Base-by-base conservation (phyloP, 2,329 filamentous ascomycete species). In the Hymenoscyphus occultus region DNA sequence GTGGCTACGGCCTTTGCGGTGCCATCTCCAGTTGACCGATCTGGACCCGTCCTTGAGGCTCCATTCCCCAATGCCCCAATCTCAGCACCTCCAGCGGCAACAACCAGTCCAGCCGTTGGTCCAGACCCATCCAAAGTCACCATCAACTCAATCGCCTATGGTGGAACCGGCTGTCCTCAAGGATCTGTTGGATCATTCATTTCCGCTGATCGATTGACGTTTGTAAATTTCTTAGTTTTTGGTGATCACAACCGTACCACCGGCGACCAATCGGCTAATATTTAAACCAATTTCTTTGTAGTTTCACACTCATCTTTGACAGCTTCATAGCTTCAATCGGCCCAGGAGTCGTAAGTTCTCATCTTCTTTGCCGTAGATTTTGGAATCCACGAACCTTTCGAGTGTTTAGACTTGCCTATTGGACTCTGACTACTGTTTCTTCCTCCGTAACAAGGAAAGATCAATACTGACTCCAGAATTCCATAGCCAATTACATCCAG, bases 291-390 rank as follows among this genome's bases (percentile, higher is more conserved):
- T n/a, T 35, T 32, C 31, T 13, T 58, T 35, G 2, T 59, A 73
- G 71, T 39, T 73, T 85, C 68, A 84, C 82, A 40, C 76, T 85
- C 69, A 80, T 84, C 70, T 84, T 84, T 72, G 81, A 82, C 72
- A 65, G 74, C 16, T 84, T 84, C 69, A 77, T 82, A 54, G 82
- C 81, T 45, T 79, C 81, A 60, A 79, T 83, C 48, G 82, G 82
- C 58, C 76, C 77, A 16, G 75, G 76, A 61, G 74, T 81, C 62
- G 35, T 35, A 10, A 35, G 35, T 35, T 28, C 28, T 28, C 0
- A 28, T 28, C 28, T 28, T 28, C 28, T 28, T 28, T 2, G 2
- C 28, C 28, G 3, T 28, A 28, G 3, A 28, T 3, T 28, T 28
- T 2, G 28, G 28, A 28, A 28, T 28, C 28, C 3, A 28, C 28